A percentile compares a stretch with the other conserved stretches of the same genome.
phyloP scores from a whole-genome alignment of 1,284 basidiomycete species.

The Neonothopanus nambi region DNA sequence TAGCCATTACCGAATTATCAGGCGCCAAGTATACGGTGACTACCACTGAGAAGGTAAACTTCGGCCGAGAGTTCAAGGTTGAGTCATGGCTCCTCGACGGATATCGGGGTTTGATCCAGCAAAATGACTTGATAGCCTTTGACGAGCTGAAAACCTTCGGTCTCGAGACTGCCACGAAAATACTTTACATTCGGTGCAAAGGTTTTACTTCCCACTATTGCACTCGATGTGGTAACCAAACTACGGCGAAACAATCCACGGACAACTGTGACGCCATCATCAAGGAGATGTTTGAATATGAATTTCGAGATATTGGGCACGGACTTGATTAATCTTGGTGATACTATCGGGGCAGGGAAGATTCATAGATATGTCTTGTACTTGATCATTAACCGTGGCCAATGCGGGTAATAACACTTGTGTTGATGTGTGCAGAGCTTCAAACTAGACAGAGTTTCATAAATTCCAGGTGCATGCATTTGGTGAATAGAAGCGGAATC shows the following conservation, averaged over 20 bases:
- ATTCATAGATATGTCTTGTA: no score
- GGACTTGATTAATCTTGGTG: no score
- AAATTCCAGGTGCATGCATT: no score
- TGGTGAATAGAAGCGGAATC: no score
- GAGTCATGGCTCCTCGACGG: neutral
- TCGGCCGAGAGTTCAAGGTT: slow-evolving; percentile 4
- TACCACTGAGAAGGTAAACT: slow-evolving; percentile 12
- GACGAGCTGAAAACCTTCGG: neutral
- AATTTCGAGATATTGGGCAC: neutral
- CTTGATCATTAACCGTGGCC: no score
- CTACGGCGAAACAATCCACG: no score
- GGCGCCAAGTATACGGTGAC: slow-evolving; percentile 1
- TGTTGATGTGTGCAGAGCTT: no score
- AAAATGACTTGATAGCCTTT: neutral
- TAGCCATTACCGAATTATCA: slow-evolving; percentile 24
- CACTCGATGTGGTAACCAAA: neutral
- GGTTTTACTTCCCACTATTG: neutral
- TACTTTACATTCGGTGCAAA: neutral
- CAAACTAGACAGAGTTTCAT: no score
- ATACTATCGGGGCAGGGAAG: neutral
- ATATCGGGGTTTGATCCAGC: neutral
- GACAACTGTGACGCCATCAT: no score
- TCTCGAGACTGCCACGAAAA: neutral
- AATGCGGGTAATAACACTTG: no score
- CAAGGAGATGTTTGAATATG: no score